phyloP scores from a whole-genome alignment of 306 rosid genomes.

The Pyrus pyrifolia region DNA sequence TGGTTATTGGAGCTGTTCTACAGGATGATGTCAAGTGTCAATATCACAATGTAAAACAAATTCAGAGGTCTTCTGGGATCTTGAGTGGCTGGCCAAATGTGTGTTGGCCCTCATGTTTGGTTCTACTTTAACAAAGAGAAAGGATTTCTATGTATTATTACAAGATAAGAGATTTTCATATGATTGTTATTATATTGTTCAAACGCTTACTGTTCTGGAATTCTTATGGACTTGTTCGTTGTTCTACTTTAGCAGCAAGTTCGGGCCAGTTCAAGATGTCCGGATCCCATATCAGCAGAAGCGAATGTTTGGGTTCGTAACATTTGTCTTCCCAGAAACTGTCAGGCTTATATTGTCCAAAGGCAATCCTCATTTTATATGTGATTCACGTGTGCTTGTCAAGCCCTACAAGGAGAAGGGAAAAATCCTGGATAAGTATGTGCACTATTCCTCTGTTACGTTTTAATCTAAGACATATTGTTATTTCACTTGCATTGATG shows the following conservation, averaged over 20 bases:
- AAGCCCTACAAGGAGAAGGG: constrained; percentile 99
- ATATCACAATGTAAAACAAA: not conserved
- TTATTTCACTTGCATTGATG: not conserved
- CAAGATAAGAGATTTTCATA: not conserved
- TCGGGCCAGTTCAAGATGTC: constrained; percentile 96
- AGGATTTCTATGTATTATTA: not conserved
- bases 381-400: constrained; percentile 94
- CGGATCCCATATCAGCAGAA: constrained; percentile 97
- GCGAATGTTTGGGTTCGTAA: constrained; percentile 96
- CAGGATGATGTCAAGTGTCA: not conserved
- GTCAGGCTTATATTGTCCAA: constrained; percentile 77
- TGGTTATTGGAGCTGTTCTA: not conserved
- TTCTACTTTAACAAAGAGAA: not conserved
- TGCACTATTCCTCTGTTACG: not conserved
- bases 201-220: constrained; percentile 6
- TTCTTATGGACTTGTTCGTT: constrained; percentile 14
- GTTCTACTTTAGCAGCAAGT: constrained; percentile 57
- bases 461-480: not conserved
- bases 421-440: constrained; percentile 80
- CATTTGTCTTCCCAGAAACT: constrained; percentile 90
- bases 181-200: not conserved
- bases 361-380: constrained; percentile 96
- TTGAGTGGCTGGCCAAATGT: not conserved
- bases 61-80: not conserved
- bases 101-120: not conserved